Evolutionary conservation across 768 basidiomycete species (phyloP), one percentile per base, ranked within the genome.

Genomic region (Punctularia strigosozonata): DNA sequence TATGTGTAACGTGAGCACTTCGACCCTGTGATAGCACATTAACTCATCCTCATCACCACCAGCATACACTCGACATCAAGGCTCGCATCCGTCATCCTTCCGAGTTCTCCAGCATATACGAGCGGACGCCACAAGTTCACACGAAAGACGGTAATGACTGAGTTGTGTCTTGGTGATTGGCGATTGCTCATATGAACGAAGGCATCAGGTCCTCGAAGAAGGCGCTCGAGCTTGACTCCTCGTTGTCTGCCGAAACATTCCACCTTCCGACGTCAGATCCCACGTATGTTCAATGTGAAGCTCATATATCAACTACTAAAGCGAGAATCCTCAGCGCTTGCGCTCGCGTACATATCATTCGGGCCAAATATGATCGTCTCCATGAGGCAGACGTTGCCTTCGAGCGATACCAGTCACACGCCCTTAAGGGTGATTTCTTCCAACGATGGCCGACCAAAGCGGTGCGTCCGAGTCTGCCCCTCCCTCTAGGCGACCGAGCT

Each of bases 401-500:
- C 46, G 43, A 56, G 36, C 53, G 70, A 18, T 89, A 87, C 55
- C 85, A 89, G 53, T 51, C 60, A 21, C 70, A 85, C 49, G 84
- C 81, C 6, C 53, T 57, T 8, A 48, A 60, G 2, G 78, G 78
- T 10, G 54, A 52, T 18, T 52, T 89, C 23, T 84, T 89, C 55
- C 68, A 78, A 37, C 65, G 85, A 42, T 85, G 77, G 69, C 83
- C 84, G 6, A 51, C 87, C 47, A 65, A 73, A 63, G 61, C 61
- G 43, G 85, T 86, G 48, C 58, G 75, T 47, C 19, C 32, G 4
- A 19, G 26, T 6, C 10, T 25, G 17, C 26, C 35, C 25, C 26
- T 34, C 19, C 20, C 33, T 34, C 10, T 19, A 8, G 12, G 37
- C 44, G 31, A 43, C 42, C 21, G 14, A 37, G 40, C 45, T 50